phyloP scores from a whole-genome alignment of 495 filamentous ascomycete species.

The Pyrenopolyporus hunteri region DNA sequence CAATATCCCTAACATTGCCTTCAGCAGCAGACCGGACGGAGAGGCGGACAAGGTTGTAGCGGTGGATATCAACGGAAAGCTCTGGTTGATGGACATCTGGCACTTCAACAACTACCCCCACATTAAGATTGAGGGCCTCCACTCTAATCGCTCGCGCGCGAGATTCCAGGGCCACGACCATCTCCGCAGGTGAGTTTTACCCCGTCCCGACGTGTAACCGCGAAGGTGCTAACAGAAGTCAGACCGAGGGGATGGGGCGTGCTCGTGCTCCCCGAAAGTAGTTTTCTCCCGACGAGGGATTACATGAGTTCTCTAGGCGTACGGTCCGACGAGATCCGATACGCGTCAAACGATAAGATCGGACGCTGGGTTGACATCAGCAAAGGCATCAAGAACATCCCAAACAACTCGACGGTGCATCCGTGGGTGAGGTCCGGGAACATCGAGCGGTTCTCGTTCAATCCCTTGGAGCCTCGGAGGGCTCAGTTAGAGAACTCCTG shows the following conservation, averaged over 20 bases:
- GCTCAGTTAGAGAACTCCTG: neutral
- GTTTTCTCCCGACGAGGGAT: slow-evolving; percentile 45
- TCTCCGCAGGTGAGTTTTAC: slow-evolving; percentile 19
- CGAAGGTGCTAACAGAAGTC: slow-evolving; percentile 12
- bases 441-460: slow-evolving; percentile 17
- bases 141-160: neutral
- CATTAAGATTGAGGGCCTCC: slow-evolving; percentile 18
- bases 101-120: slow-evolving; percentile 29
- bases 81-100: slow-evolving; percentile 74
- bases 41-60: slow-evolving; percentile 70
- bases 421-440: slow-evolving; percentile 33
- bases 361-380: slow-evolving; percentile 34
- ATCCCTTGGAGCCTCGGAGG: slow-evolving; percentile 14
- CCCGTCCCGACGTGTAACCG: neutral
- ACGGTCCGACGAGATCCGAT: slow-evolving; percentile 25
- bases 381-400: slow-evolving; percentile 23
- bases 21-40: slow-evolving; percentile 70
- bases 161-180: neutral
- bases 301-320: slow-evolving; percentile 46
- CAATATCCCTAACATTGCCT: slow-evolving; percentile 83
- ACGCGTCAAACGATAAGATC: slow-evolving; percentile 1
- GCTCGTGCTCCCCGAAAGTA: slow-evolving; percentile 50
- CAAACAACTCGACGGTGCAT: slow-evolving; percentile 33
- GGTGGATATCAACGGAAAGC: slow-evolving; percentile 71
- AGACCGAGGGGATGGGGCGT: slow-evolving; percentile 54